Conservation (phyloP, 441 rosid genomes). For the Pelargonium australe region DNA sequence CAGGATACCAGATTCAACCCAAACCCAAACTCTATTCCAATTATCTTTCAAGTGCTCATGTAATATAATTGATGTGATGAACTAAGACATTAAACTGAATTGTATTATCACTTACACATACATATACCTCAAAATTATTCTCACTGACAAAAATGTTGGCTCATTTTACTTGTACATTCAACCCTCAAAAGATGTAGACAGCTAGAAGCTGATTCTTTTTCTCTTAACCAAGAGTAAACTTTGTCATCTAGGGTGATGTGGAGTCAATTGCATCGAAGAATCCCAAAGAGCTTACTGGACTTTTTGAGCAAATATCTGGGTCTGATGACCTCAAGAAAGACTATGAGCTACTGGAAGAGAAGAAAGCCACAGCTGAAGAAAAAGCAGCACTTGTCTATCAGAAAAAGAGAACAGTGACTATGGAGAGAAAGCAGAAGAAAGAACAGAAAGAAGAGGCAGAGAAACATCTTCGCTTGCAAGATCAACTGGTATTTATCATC, state of each 20-base stretch:
- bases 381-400: conserved; percentile 76
- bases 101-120: background rate
- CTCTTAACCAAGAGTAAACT: conserved; percentile 5
- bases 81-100: background rate
- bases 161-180: background rate
- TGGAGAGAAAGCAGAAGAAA: conserved; percentile 96
- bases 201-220: background rate
- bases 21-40: background rate
- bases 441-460: conserved; percentile 99
- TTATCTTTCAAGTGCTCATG: background rate
- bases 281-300: conserved; percentile 84
- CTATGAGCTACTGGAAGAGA: conserved; percentile 71
- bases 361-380: conserved; percentile 78
- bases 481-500: conserved; percentile 58
- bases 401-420: conserved; percentile 71
- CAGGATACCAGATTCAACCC: background rate
- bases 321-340: conserved; percentile 93
- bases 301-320: conserved; percentile 94
- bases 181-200: background rate
- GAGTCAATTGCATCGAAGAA: conserved; percentile 98
- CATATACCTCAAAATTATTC: background rate
- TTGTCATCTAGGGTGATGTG: conserved; percentile 75
- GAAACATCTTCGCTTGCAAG: conserved; percentile 81
- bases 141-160: background rate
- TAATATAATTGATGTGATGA: background rate